Evolutionary conservation across 2,329 filamentous ascomycete species (phyloP).

Genomic region (Blastomyces silverae): DNA sequence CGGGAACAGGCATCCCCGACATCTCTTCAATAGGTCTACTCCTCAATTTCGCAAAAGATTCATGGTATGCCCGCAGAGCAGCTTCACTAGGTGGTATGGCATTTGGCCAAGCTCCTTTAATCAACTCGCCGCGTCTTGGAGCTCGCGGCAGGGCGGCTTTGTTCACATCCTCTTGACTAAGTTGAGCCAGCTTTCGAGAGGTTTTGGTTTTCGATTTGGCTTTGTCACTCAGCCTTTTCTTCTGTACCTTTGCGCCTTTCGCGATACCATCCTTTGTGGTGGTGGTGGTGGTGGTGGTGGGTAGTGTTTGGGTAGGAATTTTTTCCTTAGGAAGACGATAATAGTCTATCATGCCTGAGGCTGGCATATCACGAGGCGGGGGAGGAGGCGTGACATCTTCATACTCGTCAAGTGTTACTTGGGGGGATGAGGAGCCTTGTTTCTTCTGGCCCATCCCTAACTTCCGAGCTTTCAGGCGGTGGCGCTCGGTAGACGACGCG

Average conservation of each 20-base stretch:
- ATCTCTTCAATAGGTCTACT: not conserved
- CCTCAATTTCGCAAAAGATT: constrained; percentile 5
- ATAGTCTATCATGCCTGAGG: not conserved
- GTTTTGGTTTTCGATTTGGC: not conserved
- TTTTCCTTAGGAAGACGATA: not conserved
- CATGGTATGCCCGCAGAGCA: not conserved
- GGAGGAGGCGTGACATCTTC: not conserved
- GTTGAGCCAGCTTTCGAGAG: not conserved
- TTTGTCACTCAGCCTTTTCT: not conserved
- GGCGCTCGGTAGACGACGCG: constrained; percentile 8
- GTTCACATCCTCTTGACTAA: not conserved
- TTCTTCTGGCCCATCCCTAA: constrained; percentile 9
- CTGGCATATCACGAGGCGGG: not conserved
- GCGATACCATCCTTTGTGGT: constrained; percentile 17
- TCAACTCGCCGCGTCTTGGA: not conserved
- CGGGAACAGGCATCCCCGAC: not conserved
- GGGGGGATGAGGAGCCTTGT: not conserved
- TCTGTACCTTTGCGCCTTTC: constrained; percentile 8
- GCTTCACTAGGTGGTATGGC: not conserved
- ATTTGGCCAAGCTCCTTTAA: constrained; percentile 5
- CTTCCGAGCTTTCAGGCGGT: not conserved
- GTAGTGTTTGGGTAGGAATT: not conserved
- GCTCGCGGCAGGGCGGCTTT: not conserved
- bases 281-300: not conserved
- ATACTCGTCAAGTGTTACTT: not conserved